A percentile compares a stretch with the other conserved stretches of the same genome.
These are phyloP conservation scores for Apiotrichum laibachii DNA, from an alignment of 1,284 basidiomycete species.

Conservation along the genomic window DNA sequence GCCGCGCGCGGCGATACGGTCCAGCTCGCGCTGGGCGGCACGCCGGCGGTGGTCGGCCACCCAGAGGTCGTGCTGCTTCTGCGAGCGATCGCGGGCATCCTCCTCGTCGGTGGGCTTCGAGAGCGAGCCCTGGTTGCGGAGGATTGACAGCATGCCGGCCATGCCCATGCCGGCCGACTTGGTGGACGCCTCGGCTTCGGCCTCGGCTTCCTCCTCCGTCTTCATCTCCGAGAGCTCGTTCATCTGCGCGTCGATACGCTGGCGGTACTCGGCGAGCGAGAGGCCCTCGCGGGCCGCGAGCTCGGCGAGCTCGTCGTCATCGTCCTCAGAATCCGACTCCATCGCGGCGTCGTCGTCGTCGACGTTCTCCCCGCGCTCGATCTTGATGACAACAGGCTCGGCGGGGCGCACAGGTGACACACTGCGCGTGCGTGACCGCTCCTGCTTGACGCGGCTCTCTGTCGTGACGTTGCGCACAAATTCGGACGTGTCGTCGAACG, in stretches of 20 bases:
- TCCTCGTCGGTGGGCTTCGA: conserved; percentile 65
- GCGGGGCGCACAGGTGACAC: conserved; percentile 46
- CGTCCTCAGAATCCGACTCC: conserved; percentile 68
- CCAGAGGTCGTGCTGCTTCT: conserved; percentile 86
- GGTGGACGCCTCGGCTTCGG: conserved; percentile 66
- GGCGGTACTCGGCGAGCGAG: conserved; percentile 48
- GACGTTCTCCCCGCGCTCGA: conserved; percentile 45
- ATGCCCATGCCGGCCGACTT: conserved; percentile 76
- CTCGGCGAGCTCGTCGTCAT: conserved; percentile 59
- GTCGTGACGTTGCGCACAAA: conserved; percentile 86
- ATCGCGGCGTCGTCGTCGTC: conserved; percentile 60
- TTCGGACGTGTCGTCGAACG: conserved; percentile 95
- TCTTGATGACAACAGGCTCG: conserved; percentile 55
- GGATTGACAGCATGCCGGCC: conserved; percentile 80
- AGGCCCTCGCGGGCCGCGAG: conserved; percentile 51
- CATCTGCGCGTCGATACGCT: conserved; percentile 50
- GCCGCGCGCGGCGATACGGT: conserved; percentile 69
- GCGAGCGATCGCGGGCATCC: conserved; percentile 59
- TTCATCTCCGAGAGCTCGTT: conserved; percentile 50
- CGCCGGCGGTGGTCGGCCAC: conserved; percentile 76
- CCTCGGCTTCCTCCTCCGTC: conserved; percentile 47
- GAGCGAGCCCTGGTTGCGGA: conserved; percentile 88
- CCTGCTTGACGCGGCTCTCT: conserved; percentile 47
- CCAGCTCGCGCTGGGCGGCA: conserved; percentile 73
- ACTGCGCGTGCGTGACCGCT: conserved; percentile 33